A percentile compares a stretch with the other conserved stretches of the same genome.
These are phyloP conservation scores for Globisporangium yorkense DNA, from an alignment of 352 stramenopile genomes.

Conservation along the genomic window DNA sequence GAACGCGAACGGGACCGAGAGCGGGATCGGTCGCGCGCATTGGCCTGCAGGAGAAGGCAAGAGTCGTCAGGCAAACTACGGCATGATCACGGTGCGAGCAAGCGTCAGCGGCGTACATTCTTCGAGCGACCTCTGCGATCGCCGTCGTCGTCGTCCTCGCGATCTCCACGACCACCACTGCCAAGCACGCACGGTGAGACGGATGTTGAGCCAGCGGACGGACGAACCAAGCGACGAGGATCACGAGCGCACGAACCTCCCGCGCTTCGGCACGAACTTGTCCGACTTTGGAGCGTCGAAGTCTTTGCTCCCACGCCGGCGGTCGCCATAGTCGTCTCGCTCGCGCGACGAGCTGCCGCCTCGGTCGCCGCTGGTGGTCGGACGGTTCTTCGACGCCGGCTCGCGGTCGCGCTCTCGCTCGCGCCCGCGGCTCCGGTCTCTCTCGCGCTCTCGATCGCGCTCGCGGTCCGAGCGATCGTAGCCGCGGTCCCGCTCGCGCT, in stretches of 20 bases:
- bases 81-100: not conserved
- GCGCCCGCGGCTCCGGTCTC: slow-evolving; percentile 10
- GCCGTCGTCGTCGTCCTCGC: slow-evolving; percentile 50
- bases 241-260: slow-evolving; percentile 12
- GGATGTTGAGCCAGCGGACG: not conserved
- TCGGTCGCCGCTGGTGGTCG: slow-evolving; percentile 27
- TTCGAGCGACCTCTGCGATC: slow-evolving; percentile 29
- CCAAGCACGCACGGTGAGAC: too few relatives aligned
- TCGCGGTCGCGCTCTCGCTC: slow-evolving; percentile 30
- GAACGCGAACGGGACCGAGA: slow-evolving; percentile 48
- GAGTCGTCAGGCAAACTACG: not conserved
- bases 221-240: not conserved
- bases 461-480: slow-evolving; percentile 20
- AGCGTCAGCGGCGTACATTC: slow-evolving; percentile 27
- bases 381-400: slow-evolving; percentile 18
- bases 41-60: slow-evolving; percentile 15
- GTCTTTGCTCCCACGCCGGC: slow-evolving; percentile 33
- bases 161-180: slow-evolving; percentile 21
- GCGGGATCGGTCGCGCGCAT: slow-evolving; percentile 31
- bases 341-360: slow-evolving; percentile 18
- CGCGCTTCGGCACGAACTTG: slow-evolving; percentile 28
- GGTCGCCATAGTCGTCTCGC: slow-evolving; percentile 23
- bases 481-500: slow-evolving; percentile 32
- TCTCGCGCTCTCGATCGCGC: not conserved
- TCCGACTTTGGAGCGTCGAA: slow-evolving; percentile 23